These are phyloP conservation scores for Cardamine chenopodiifolia DNA, from an alignment of 345 rosid genomes.

Conservation along the genomic window DNA sequence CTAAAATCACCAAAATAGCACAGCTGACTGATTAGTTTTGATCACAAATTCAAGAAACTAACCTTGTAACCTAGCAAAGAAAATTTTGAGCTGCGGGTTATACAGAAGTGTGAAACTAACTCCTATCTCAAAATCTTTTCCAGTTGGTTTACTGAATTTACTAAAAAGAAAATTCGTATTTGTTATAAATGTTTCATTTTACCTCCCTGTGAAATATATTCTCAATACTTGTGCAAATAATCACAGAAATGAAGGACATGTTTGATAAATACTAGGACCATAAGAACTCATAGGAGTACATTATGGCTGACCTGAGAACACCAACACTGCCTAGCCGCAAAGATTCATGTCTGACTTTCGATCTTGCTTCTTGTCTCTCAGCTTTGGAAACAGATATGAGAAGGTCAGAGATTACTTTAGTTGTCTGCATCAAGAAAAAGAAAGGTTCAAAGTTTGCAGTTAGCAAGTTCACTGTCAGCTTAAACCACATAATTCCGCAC, in stretches of 20 bases:
- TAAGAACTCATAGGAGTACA: constrained; percentile 17
- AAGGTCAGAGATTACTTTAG: constrained; percentile 86
- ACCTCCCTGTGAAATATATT: background rate
- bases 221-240: constrained; percentile 1
- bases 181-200: background rate
- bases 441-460: constrained; percentile 5
- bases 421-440: constrained; percentile 63
- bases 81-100: background rate
- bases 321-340: constrained; percentile 97
- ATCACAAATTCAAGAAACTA: constrained; percentile 11
- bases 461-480: constrained; percentile 5
- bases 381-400: constrained; percentile 95
- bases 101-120: background rate
- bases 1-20: constrained; percentile 52
- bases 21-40: constrained; percentile 1
- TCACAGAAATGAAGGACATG: background rate
- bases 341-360: constrained; percentile 95
- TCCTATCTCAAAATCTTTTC: background rate
- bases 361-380: constrained; percentile 96
- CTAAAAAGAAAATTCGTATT: background rate
- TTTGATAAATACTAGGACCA: background rate
- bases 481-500: constrained; percentile 1
- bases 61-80: constrained; percentile 16
- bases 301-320: constrained; percentile 70
- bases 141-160: background rate